Evolutionary conservation across 306 rosid genomes (phyloP).

Genomic region (Vigna angularis): DNA sequence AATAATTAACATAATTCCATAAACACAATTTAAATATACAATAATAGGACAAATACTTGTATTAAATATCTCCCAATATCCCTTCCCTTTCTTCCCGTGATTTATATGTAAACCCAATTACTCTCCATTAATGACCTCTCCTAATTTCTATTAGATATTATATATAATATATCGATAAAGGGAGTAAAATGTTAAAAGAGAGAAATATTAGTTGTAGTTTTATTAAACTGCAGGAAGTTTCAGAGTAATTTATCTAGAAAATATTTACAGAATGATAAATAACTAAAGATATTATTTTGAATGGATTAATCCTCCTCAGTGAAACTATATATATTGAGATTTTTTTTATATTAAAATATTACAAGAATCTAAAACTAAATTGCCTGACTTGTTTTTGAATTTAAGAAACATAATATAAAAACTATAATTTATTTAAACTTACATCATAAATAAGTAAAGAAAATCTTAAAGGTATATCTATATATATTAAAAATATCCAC

Average conservation of each 20-base stretch:
- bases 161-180: too few species aligned
- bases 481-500: too few species aligned
- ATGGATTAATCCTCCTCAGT: not conserved
- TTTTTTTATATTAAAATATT: not conserved
- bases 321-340: not conserved
- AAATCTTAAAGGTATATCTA: not conserved
- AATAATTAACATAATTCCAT: not conserved
- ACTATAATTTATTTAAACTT: not conserved
- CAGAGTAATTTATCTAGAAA: not conserved
- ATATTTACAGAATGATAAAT: not conserved
- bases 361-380: not conserved
- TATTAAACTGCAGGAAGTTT: not conserved
- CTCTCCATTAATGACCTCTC: too few species aligned
- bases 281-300: not conserved
- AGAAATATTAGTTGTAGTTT: not conserved
- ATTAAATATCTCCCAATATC: not conserved
- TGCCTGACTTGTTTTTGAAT: not conserved
- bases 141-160: too few species aligned
- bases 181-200: not conserved
- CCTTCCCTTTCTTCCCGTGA: not conserved
- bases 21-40: not conserved
- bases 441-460: not conserved
- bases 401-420: not conserved
- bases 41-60: too few species aligned
- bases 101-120: too few species aligned